These are phyloP conservation scores for Metarhizium rileyi DNA, from an alignment of 2,329 filamentous ascomycete genomes.

Conservation along the genomic window DNA sequence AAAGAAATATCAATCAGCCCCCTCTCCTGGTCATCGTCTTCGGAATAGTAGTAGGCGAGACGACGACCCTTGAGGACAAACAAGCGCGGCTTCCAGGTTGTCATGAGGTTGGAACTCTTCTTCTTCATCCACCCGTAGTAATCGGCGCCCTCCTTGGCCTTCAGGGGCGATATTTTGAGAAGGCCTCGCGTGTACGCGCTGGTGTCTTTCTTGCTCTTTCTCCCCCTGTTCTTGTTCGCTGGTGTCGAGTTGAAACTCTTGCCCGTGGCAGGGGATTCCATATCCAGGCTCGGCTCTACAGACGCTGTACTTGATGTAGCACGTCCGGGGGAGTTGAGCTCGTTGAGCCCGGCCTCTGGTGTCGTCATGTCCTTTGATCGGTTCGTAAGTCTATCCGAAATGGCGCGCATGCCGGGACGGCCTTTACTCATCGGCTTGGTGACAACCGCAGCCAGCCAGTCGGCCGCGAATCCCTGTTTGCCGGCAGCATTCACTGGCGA, in stretches of 20 bases:
- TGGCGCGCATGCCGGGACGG: conserved; percentile 66
- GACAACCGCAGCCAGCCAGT: conserved; percentile 44
- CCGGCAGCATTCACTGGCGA: conserved; percentile 31
- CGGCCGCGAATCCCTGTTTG: conserved; percentile 34
- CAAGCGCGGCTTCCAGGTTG: conserved; percentile 93
- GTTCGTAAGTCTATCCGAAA: conserved; percentile 65
- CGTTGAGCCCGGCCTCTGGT: conserved; percentile 42
- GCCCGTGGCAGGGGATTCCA: conserved; percentile 61
- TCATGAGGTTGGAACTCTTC: conserved; percentile 91
- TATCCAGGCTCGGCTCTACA: conserved; percentile 60
- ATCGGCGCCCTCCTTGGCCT: conserved; percentile 79
- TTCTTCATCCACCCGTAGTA: conserved; percentile 99
- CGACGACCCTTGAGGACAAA: conserved; percentile 89
- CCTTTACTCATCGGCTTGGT: conserved; percentile 40
- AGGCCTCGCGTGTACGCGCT: conserved; percentile 87
- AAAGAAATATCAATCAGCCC: conserved; percentile 96
- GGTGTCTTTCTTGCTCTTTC: conserved; percentile 87
- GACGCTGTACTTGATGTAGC: conserved; percentile 68
- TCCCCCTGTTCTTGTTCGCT: conserved; percentile 38
- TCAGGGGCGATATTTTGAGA: conserved; percentile 67
- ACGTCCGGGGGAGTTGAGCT: conserved; percentile 55
- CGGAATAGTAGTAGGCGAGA: conserved; percentile 91
- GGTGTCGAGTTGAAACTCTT: conserved; percentile 45
- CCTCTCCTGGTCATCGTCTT: conserved; percentile 85
- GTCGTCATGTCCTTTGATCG: conserved; percentile 42